These are phyloP conservation scores for Russula griseocarnosa DNA, from an alignment of 768 basidiomycete genomes.

Conservation along the genomic window DNA sequence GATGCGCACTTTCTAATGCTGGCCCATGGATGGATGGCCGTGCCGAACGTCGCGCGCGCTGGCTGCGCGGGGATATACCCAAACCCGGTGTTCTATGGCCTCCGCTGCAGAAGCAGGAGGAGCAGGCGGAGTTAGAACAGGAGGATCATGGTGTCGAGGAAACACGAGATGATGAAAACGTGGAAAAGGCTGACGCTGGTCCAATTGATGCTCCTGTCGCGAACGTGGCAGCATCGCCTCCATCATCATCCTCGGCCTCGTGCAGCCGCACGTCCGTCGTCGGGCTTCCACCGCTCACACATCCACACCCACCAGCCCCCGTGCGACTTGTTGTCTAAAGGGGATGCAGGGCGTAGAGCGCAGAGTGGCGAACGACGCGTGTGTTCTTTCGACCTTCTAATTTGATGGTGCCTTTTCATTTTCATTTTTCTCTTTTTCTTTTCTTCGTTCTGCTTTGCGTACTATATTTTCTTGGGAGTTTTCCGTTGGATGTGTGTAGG, in stretches of 20 bases:
- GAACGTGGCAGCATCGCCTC: background rate
- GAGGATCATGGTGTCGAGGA: background rate
- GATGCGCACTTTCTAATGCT: constrained; percentile 58
- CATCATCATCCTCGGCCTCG: background rate
- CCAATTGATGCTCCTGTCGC: background rate
- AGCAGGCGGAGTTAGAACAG: background rate
- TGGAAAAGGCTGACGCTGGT: background rate
- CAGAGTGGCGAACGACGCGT: background rate
- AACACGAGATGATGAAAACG: background rate
- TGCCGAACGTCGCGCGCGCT: constrained; percentile 31
- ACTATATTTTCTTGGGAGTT: background rate
- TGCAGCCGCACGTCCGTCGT: constrained; percentile 16
- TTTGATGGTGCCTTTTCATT: background rate
- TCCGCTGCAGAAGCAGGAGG: background rate
- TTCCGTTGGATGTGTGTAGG: no score
- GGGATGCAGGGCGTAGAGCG: background rate
- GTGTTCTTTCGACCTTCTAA: background rate
- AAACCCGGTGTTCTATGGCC: constrained; percentile 23
- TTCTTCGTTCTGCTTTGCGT: background rate
- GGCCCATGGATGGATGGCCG: constrained; percentile 69
- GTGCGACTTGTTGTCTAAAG: constrained; percentile 11
- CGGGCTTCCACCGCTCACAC: constrained; percentile 11
- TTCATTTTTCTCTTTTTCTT: background rate
- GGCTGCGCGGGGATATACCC: constrained; percentile 33
- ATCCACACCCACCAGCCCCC: constrained; percentile 2